Conservation (phyloP, 1,139 yeast species). For the Entelexis paramagnoliae region DNA sequence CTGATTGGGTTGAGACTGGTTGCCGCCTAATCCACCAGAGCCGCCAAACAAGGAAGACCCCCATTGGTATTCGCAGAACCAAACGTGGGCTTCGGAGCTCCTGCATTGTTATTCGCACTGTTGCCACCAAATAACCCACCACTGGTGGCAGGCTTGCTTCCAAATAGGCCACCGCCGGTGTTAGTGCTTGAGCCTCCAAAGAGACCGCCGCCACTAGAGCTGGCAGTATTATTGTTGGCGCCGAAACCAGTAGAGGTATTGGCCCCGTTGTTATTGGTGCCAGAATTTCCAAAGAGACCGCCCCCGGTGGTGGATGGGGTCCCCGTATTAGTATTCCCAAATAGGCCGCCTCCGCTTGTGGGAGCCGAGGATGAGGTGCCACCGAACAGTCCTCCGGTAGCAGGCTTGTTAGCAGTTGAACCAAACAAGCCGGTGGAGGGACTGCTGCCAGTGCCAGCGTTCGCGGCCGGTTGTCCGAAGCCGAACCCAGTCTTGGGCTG, state of each 20-base stretch:
- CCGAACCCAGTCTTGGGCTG: conserved; percentile 2
- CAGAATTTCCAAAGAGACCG: not conserved
- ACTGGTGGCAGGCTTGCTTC: conserved; percentile 27
- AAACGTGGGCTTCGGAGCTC: conserved; percentile 8
- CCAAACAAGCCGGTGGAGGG: conserved; percentile 8
- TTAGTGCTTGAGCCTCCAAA: conserved; percentile 16
- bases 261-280: not conserved
- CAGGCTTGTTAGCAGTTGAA: conserved; percentile 7
- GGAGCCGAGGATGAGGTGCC: conserved; percentile 8
- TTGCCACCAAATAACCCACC: conserved; percentile 3
- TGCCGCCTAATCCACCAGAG: conserved; percentile 28
- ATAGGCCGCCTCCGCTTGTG: conserved; percentile 26
- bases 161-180: conserved; percentile 15
- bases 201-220: conserved; percentile 12
- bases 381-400: conserved; percentile 24
- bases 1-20: conserved; percentile 4
- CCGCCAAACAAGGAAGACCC: conserved; percentile 4
- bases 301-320: not conserved
- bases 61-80: not conserved
- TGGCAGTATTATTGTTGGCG: not conserved
- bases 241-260: conserved; percentile 3
- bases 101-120: conserved; percentile 19
- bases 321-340: conserved; percentile 16
- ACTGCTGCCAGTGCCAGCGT: not conserved
- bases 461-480: not conserved